Evolutionary conservation across 352 stramenopile species (phyloP), one percentile per base, ranked within the genome.

Genomic region (Pythium biforme): DNA sequence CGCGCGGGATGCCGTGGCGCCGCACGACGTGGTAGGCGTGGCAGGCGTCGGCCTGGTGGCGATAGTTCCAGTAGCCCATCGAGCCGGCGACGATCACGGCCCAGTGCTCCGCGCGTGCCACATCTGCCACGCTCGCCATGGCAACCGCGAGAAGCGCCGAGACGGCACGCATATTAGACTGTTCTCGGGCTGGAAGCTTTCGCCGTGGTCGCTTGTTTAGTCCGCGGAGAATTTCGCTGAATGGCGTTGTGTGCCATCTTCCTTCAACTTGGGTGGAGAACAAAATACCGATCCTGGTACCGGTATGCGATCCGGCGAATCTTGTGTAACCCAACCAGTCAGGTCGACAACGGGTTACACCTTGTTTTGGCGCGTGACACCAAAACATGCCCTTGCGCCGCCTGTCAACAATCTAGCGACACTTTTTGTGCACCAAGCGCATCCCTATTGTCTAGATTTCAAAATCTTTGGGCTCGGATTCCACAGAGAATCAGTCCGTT

Each of bases 21-120:
- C 81, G 81, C 39, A 97, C 82, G 34, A 97, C 81, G 62, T 97
- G 90, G 75, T 97, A 97, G 20, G 89, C 89, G 65, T 97, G 92
- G 58, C 86, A 95, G 23, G 75, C 86, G 68, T 98, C 89, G 10
- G 90, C 77, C 55, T 97, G 89, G 74, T 98, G 92, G 27, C 90
- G 74, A 74, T 98, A 98, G 81, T 97, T 97, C 62, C 71, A 83
- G 75, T 93, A 98, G 51, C 90, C 89, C 25, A 69, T 79, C 27
- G 88, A 97, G 26, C 90, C 89, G 0, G 80, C 88, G 33, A 97
- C 87, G 61, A 98, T 95, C 37, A 98, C 76, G 7, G 89, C 92
- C 89, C 90, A 98, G 68, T 97, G 88, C 61, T 94, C 78, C 7
- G 75, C 80, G 10, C 20, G 20, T 14, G 49, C 23, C 15, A 55